A percentile compares a stretch with the other conserved stretches of the same genome.
These are phyloP conservation scores for Phaeosphaeria sp. DNA, from an alignment of 2,329 filamentous ascomycete species.

Conservation along the genomic window DNA sequence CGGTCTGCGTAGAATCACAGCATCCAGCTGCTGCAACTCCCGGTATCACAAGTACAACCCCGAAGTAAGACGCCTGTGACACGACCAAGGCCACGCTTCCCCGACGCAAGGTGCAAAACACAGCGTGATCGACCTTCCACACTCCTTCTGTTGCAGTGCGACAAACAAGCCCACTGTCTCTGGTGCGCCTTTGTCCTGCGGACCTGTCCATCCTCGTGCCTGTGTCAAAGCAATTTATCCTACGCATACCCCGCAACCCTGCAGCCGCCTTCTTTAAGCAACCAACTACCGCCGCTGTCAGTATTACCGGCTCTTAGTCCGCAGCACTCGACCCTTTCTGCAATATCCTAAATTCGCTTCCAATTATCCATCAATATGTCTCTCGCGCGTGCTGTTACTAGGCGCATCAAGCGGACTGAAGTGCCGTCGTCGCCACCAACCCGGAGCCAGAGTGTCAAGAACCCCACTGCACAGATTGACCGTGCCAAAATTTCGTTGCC, in stretches of 20 bases:
- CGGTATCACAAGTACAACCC: slow-evolving; percentile 37
- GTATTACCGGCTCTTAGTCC: slow-evolving; percentile 41
- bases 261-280: slow-evolving; percentile 30
- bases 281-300: slow-evolving; percentile 28
- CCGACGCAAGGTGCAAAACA: slow-evolving; percentile 26
- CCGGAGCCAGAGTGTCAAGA: slow-evolving; percentile 56
- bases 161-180: slow-evolving; percentile 25
- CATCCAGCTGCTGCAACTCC: slow-evolving; percentile 20
- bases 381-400: slow-evolving; percentile 74
- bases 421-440: slow-evolving; percentile 34
- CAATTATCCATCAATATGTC: slow-evolving; percentile 56
- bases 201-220: slow-evolving; percentile 28
- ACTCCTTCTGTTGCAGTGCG: slow-evolving; percentile 28
- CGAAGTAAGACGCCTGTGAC: slow-evolving; percentile 29
- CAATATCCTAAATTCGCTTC: slow-evolving; percentile 33
- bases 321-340: slow-evolving; percentile 30
- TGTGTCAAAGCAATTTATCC: slow-evolving; percentile 41
- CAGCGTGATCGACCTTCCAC: slow-evolving; percentile 28
- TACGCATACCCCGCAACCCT: slow-evolving; percentile 44
- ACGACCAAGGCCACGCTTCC: slow-evolving; percentile 34
- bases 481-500: slow-evolving; percentile 85
- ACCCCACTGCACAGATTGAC: slow-evolving; percentile 54
- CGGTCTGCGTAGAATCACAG: slow-evolving; percentile 15
- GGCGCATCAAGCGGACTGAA: slow-evolving; percentile 66
- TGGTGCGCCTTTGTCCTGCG: slow-evolving; percentile 21